phyloP scores from a whole-genome alignment of 2,329 filamentous ascomycete genomes.

The Trichocomaceae sp. region DNA sequence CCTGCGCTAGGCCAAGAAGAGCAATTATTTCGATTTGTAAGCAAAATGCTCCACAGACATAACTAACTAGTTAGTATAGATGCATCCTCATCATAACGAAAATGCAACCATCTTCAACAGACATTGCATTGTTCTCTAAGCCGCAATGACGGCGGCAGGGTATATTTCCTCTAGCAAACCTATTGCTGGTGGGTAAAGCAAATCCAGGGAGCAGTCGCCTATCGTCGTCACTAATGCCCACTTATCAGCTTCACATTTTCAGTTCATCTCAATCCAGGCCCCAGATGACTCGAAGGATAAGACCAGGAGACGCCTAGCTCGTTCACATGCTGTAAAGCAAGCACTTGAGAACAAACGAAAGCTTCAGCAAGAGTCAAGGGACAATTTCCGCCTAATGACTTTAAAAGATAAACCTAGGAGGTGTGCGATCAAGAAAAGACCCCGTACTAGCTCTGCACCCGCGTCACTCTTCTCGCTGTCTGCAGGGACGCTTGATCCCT shows the following conservation, averaged over 20 bases:
- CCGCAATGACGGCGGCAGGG: neutral
- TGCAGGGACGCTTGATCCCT: conserved; percentile 4
- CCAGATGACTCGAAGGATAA: conserved; percentile 15
- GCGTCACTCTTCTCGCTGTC: neutral
- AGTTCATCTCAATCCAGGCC: conserved; percentile 18
- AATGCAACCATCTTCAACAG: neutral
- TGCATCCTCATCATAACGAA: too few relatives aligned
- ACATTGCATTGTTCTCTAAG: neutral
- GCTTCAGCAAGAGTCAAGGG: conserved; percentile 19
- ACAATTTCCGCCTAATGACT: conserved; percentile 20
- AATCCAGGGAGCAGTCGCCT: neutral
- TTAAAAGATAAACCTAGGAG: neutral
- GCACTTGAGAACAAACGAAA: conserved; percentile 26
- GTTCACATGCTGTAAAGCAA: conserved; percentile 26
- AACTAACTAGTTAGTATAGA: neutral
- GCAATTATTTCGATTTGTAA: neutral
- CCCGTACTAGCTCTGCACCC: neutral
- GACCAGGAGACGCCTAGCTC: conserved; percentile 19
- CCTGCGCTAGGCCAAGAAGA: neutral
- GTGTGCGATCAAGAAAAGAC: neutral
- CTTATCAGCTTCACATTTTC: neutral
- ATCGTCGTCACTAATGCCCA: neutral
- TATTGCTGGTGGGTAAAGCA: neutral
- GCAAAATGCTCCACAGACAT: neutral
- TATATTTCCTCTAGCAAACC: neutral